These are phyloP conservation scores for Tolypocladium sp. DNA, from an alignment of 2,329 filamentous ascomycete species.

Conservation along the genomic window DNA sequence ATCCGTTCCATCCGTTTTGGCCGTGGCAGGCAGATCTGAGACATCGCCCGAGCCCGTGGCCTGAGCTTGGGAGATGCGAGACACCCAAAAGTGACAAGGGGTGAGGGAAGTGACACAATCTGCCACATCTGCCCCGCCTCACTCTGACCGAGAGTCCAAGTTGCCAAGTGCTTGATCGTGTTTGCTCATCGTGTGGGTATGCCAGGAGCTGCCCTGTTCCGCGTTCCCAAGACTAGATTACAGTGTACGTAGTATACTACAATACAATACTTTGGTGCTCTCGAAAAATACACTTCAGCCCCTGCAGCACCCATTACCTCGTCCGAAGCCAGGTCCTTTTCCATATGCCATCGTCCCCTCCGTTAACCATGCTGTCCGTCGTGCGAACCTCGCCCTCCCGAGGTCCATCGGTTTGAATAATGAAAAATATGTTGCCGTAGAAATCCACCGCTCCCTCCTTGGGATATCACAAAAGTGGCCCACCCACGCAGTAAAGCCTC, in stretches of 20 bases:
- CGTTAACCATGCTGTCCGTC: not conserved
- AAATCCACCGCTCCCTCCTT: not conserved
- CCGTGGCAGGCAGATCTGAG: not conserved
- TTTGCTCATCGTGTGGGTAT: not conserved
- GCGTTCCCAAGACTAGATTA: conserved; percentile 1
- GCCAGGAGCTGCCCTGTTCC: not conserved
- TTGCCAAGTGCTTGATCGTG: not conserved
- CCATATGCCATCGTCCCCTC: not conserved
- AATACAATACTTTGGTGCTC: not conserved
- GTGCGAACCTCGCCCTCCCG: not conserved
- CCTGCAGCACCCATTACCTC: not conserved
- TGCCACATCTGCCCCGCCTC: not conserved
- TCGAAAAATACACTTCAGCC: not conserved
- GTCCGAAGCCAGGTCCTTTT: not conserved
- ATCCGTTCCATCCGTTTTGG: not conserved
- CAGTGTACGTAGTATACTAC: not conserved
- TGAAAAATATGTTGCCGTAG: not conserved
- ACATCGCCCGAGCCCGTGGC: not conserved
- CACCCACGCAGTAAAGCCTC: not conserved
- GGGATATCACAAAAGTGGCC: conserved; percentile 4
- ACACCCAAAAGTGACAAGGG: not conserved
- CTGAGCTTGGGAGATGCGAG: not conserved
- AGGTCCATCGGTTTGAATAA: not conserved
- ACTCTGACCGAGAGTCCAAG: not conserved
- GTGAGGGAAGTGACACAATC: not conserved